These are phyloP conservation scores for Ceratocystis lukuohia DNA, from an alignment of 2,329 filamentous ascomycete genomes.

Conservation along the genomic window DNA sequence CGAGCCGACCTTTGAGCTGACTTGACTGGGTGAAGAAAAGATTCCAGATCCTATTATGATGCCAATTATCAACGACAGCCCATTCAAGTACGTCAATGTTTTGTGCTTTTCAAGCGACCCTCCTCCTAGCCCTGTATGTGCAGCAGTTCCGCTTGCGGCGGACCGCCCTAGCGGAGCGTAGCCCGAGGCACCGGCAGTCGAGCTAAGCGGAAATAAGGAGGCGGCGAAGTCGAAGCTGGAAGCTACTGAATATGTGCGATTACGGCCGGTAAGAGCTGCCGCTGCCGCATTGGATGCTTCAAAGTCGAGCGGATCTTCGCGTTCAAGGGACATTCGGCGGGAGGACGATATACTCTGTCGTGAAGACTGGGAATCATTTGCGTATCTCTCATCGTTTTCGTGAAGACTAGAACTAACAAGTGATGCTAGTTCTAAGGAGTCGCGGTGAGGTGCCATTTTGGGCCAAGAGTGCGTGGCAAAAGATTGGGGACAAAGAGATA, in stretches of 20 bases:
- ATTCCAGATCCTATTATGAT: slow-evolving; percentile 94
- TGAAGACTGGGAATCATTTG: slow-evolving; percentile 50
- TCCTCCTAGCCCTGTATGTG: slow-evolving; percentile 42
- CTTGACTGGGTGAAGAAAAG: slow-evolving; percentile 86
- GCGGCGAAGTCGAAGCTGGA: slow-evolving; percentile 94
- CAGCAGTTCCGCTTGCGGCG: slow-evolving; percentile 37
- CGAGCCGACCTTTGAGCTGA: slow-evolving; percentile 82
- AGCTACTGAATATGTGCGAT: slow-evolving; percentile 73
- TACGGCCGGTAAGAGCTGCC: slow-evolving; percentile 29
- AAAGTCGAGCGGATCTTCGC: slow-evolving; percentile 62
- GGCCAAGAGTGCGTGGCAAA: slow-evolving; percentile 21
- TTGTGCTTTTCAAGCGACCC: slow-evolving; percentile 90
- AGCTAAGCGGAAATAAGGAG: slow-evolving; percentile 82
- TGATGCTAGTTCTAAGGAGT: slow-evolving; percentile 92
- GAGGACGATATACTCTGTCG: slow-evolving; percentile 86
- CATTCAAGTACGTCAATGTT: slow-evolving; percentile 87
- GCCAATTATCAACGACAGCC: slow-evolving; percentile 77
- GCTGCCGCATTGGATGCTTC: slow-evolving; percentile 40
- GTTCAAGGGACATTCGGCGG: slow-evolving; percentile 73
- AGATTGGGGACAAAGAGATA: not conserved
- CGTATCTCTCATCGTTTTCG: slow-evolving; percentile 26
- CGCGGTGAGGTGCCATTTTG: slow-evolving; percentile 42
- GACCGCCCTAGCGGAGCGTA: slow-evolving; percentile 81
- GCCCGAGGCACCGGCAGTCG: slow-evolving; percentile 53
- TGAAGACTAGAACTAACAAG: slow-evolving; percentile 64